phyloP scores from a whole-genome alignment of 306 rosid genomes.

The Malus orientalis region DNA sequence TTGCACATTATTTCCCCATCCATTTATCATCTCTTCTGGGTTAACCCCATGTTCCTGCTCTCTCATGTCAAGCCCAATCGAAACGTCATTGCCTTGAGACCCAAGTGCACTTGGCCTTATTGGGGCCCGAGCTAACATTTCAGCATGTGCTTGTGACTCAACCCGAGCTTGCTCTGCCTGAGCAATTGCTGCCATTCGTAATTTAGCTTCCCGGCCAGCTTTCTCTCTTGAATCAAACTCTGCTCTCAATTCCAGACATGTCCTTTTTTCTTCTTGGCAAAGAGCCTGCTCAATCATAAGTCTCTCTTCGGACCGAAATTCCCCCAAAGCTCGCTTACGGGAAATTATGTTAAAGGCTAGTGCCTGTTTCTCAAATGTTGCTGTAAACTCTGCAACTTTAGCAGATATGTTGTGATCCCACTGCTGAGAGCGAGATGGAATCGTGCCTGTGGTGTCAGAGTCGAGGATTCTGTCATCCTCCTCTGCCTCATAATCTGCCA shows the following conservation, averaged over 20 bases:
- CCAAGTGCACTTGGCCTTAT: slow-evolving; percentile 71
- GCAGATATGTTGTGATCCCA: slow-evolving; percentile 94
- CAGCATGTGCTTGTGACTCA: slow-evolving; percentile 70
- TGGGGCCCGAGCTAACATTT: slow-evolving; percentile 74
- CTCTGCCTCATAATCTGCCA: slow-evolving; percentile 97
- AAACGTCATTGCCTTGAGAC: slow-evolving; percentile 54
- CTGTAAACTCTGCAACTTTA: slow-evolving; percentile 83
- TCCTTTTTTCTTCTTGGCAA: slow-evolving; percentile 82
- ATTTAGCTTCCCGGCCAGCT: slow-evolving; percentile 74
- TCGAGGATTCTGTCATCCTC: slow-evolving; percentile 96
- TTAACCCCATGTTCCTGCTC: slow-evolving; percentile 69
- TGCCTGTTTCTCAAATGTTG: slow-evolving; percentile 93
- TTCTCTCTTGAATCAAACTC: slow-evolving; percentile 85
- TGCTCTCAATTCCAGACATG: slow-evolving; percentile 51
- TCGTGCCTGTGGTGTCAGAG: slow-evolving; percentile 85
- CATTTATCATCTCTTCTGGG: slow-evolving; percentile 65
- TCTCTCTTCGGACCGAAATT: slow-evolving; percentile 95
- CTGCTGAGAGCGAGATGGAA: slow-evolving; percentile 93
- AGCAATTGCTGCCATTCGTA: slow-evolving; percentile 71
- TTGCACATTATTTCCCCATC: slow-evolving; percentile 80
- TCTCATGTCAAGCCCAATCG: slow-evolving; percentile 50
- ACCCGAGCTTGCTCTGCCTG: slow-evolving; percentile 82
- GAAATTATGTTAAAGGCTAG: slow-evolving; percentile 88
- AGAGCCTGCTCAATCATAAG: slow-evolving; percentile 93
- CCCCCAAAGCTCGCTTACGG: slow-evolving; percentile 71